A percentile compares a stretch with the other conserved stretches of the same genome.
Evolutionary conservation across 139 green algal genomes (phyloP).

Genomic region (Deuterostichococcus epilithicus): DNA sequence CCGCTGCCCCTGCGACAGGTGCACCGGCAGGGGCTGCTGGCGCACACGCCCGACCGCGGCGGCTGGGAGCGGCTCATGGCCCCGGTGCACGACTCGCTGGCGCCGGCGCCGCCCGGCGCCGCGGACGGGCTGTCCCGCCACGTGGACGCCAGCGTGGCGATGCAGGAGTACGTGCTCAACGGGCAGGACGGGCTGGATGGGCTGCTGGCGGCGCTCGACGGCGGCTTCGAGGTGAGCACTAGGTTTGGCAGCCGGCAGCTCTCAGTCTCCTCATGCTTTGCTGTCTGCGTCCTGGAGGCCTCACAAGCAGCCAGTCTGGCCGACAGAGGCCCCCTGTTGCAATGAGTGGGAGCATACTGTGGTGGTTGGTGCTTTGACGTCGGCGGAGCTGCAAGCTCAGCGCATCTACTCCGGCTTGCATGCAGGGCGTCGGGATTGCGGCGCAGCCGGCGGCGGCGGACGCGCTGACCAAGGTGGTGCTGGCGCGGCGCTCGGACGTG

Average conservation of each 20-base stretch:
- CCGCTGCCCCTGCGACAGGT: constrained; percentile 6
- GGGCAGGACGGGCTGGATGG: constrained; percentile 74
- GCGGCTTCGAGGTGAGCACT: constrained; percentile 16
- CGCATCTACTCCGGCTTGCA: background rate
- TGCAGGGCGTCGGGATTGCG: background rate
- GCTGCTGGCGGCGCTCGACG: constrained; percentile 45
- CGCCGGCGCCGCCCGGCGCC: background rate
- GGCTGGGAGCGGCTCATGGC: constrained; percentile 44
- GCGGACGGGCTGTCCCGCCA: background rate
- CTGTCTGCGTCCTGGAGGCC: no score
- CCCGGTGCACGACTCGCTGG: constrained; percentile 21
- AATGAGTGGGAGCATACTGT: no score
- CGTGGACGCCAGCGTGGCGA: constrained; percentile 45
- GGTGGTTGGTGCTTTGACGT: no score
- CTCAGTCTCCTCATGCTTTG: background rate
- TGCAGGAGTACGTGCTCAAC: constrained; percentile 62
- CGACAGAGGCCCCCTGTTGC: no score
- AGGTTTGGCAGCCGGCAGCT: background rate
- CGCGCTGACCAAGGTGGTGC: constrained; percentile 76
- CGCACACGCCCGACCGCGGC: constrained; percentile 39
- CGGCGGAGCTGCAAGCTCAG: no score
- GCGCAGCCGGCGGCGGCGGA: background rate
- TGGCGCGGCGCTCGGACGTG: constrained; percentile 64
- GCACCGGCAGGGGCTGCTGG: background rate
- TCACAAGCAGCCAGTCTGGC: no score